Evolutionary conservation across 2,329 filamentous ascomycete genomes (phyloP), one percentile per base, ranked within the genome.

Genomic region (Sphaceloma murrayae): DNA sequence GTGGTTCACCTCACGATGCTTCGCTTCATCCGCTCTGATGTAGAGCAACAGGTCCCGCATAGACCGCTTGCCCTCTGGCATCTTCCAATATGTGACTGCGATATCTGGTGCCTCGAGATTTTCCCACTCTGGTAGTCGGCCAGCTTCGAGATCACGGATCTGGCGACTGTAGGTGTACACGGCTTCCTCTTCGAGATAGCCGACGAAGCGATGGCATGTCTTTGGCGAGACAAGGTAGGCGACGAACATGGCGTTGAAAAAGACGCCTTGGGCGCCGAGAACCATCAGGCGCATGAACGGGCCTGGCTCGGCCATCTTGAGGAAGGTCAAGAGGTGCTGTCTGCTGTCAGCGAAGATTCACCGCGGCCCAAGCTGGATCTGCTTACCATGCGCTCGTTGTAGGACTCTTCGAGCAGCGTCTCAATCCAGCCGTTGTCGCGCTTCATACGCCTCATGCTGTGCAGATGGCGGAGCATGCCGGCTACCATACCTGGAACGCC

Each of bases 401-500:
- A 63, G 1, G 51, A 55, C 26, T 60, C 58, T 45, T 63, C 61
- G 5, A 63, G 54, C 32, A 63, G 48, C 0, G 58, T 61, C 48
- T 63, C 61, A 59, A 98, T 96, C 85, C 83, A 96, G 57, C 91
- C 91, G 55, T 96, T 94, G 61, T 96, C 89, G 46, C 89, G 73
- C 70, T 86, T 87, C 72, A 96, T 81, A 19, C 81, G 75, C 33
- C 89, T 74, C 56, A 96, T 74, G 52, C 81, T 88, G 58, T 82
- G 78, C 27, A 96, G 72, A 64, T 98, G 91, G 24, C 91, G 74
- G 11, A 96, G 70, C 84, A 94, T 95, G 16, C 87, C 91, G 0
- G 82, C 91, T 0, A 96, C 89, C 86, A 96, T 96, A 5, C 91
- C 91, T 0, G 91, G 91, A 0, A 96, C 91, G 24, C 87, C 91